Percentiles rank a stretch among this genome's conserved stretches.
Conservation (phyloP, 495 filamentous ascomycete species). For the Cercophora samala region DNA sequence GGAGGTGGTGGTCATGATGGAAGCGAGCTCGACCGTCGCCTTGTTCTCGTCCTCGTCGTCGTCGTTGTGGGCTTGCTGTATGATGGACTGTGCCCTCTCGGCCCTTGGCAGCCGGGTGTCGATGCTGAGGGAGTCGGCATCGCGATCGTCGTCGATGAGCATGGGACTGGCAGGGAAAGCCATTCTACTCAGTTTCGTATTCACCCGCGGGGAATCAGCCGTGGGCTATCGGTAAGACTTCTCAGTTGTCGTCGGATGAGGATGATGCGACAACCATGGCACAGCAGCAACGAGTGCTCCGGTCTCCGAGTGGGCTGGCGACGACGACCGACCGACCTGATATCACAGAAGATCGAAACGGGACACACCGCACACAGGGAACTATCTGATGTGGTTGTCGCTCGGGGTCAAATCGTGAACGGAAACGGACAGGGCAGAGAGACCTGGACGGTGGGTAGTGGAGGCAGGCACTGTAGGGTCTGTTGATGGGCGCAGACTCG, state of each 20-base stretch:
- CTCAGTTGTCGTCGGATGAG: conserved; percentile 22
- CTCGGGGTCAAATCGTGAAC: background rate
- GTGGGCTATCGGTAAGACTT: background rate
- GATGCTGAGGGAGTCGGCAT: conserved; percentile 28
- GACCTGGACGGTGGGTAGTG: too few relatives aligned
- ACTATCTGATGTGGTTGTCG: background rate
- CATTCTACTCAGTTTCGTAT: conserved; percentile 5
- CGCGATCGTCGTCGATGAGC: conserved; percentile 28
- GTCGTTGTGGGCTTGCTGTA: conserved; percentile 26
- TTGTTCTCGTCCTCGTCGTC: conserved; percentile 39
- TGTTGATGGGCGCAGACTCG: background rate
- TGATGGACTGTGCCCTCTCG: conserved; percentile 29
- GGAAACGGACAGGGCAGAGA: too few relatives aligned
- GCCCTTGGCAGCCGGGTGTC: conserved; percentile 28
- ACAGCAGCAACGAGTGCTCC: conserved; percentile 4
- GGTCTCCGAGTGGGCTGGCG: background rate
- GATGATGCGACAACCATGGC: conserved; percentile 31
- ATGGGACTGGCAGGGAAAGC: conserved; percentile 12
- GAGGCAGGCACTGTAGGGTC: too few relatives aligned
- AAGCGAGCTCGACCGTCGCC: conserved; percentile 44
- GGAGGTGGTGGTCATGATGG: conserved; percentile 51
- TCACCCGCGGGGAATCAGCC: background rate
- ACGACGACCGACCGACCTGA: background rate
- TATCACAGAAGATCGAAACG: background rate
- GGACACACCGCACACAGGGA: background rate